Percentiles rank a stretch among this genome's conserved stretches.
phyloP scores from a whole-genome alignment of 495 filamentous ascomycete species.

The Daldinia decipiens region DNA sequence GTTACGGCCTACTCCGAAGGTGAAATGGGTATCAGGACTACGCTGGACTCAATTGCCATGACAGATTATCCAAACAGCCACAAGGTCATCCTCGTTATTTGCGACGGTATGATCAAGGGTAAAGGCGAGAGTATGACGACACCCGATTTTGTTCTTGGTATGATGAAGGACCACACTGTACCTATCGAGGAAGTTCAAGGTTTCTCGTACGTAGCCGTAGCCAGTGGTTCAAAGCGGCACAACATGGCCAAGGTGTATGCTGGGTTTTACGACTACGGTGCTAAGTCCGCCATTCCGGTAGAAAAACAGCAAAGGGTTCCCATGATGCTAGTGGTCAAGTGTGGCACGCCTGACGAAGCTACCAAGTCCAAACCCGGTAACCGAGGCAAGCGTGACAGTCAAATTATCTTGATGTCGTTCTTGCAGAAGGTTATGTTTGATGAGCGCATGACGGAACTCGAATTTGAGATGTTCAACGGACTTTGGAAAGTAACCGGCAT shows the following conservation, averaged over 20 bases:
- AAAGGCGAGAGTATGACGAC: constrained; percentile 88
- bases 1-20: constrained; percentile 99
- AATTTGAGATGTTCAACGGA: constrained; percentile 99
- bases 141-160: constrained; percentile 87
- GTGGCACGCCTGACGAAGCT: constrained; percentile 89
- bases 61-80: constrained; percentile 99
- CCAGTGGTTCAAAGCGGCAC: constrained; percentile 94
- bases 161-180: constrained; percentile 93
- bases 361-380: constrained; percentile 89
- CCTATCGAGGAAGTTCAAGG: constrained; percentile 80
- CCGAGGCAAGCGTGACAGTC: constrained; percentile 96
- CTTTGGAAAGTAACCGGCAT: constrained; percentile 99
- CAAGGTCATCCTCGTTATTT: constrained; percentile 94
- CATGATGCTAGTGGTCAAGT: constrained; percentile 98
- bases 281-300: constrained; percentile 75
- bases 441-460: constrained; percentile 99
- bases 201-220: constrained; percentile 97
- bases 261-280: constrained; percentile 97
- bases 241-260: constrained; percentile 99
- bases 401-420: constrained; percentile 99
- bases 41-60: constrained; percentile 93
- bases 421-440: constrained; percentile 99
- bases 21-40: constrained; percentile 89
- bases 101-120: constrained; percentile 98
- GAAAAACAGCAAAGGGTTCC: constrained; percentile 98